These are phyloP conservation scores for Populus tremula DNA, from an alignment of 345 rosid species.

Conservation along the genomic window DNA sequence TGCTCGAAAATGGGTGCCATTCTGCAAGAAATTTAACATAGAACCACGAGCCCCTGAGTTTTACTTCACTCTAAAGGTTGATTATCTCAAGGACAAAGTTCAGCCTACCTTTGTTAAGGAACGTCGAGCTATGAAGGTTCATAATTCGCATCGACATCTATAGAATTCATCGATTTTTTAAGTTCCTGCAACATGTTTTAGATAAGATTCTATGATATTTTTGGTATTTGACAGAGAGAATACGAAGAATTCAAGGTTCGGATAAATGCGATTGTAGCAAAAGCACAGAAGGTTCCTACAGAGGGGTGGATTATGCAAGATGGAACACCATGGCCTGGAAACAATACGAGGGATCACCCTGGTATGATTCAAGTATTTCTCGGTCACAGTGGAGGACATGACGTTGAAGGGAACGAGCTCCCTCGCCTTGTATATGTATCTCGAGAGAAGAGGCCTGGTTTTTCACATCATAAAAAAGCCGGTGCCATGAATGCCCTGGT, in stretches of 20 bases:
- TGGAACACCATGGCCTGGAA: conserved; percentile 99
- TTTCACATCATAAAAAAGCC: conserved; percentile 76
- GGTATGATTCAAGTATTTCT: conserved; percentile 74
- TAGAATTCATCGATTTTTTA: not conserved
- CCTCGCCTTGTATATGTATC: conserved; percentile 37
- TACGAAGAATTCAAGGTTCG: conserved; percentile 96
- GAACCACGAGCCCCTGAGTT: conserved; percentile 40
- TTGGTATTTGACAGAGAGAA: conserved; percentile 61
- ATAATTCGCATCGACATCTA: not conserved
- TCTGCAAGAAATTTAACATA: conserved; percentile 35
- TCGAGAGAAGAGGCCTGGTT: conserved; percentile 38
- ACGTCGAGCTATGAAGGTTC: conserved; percentile 94
- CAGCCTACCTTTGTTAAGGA: conserved; percentile 95
- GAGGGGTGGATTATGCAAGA: conserved; percentile 99
- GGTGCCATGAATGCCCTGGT: conserved; percentile 98
- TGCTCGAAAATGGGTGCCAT: conserved; percentile 34
- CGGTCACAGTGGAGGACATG: conserved; percentile 35
- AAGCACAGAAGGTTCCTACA: conserved; percentile 70
- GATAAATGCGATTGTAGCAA: conserved; percentile 82
- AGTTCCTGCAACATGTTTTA: not conserved
- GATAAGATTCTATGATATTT: not conserved
- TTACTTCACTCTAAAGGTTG: conserved; percentile 53
- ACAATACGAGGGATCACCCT: conserved; percentile 95
- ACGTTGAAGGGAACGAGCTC: conserved; percentile 35
- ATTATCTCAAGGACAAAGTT: conserved; percentile 95